Evolutionary conservation across 1,284 basidiomycete species (phyloP), one percentile per base, ranked within the genome.

Genomic region (Apiotrichum montevideense): DNA sequence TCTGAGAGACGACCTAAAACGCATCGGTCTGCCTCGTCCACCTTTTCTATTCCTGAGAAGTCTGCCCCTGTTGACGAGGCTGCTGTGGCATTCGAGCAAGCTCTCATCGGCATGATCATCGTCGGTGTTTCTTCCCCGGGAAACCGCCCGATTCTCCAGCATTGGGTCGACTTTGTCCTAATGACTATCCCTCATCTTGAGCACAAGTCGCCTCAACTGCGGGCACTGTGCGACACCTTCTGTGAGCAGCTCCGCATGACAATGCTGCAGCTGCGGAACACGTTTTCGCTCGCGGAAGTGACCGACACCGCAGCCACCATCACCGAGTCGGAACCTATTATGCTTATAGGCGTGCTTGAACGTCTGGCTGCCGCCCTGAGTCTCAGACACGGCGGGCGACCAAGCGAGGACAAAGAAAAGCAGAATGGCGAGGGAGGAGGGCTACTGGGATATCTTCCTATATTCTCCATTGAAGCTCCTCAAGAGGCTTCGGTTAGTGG

Each of bases 101-200:
- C 87, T 0, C 78, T 98, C 34, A 81, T 89, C 0, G 86, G 86
- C 62, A 85, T 87, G 1, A 78, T 98, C 21, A 80, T 88, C 14
- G 88, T 92, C 67, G 95, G 90, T 0, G 84, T 98, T 44, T 79
- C 85, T 4, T 74, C 79, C 4, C 78, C 81, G 5, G 77, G 81
- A 29, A 95, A 94, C 73, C 84, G 86, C 21, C 81, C 88, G 1
- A 81, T 94, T 29, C 76, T 96, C 11, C 91, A 95, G 68, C 90
- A 96, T 70, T 98, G 95, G 95, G 81, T 97, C 29, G 95, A 98
- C 73, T 98, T 98, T 71, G 81, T 97, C 55, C 82, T 97, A 53
- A 90, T 90, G 86, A 88, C 90, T 0, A 79, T 94, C 7, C 86
- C 90, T 0, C 85, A 45, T 79, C 83, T 29, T 77, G 90, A 63